These are phyloP conservation scores for Trichosphaerium sp. DNA, from an alignment of 78 protist species.

Conservation along the genomic window DNA sequence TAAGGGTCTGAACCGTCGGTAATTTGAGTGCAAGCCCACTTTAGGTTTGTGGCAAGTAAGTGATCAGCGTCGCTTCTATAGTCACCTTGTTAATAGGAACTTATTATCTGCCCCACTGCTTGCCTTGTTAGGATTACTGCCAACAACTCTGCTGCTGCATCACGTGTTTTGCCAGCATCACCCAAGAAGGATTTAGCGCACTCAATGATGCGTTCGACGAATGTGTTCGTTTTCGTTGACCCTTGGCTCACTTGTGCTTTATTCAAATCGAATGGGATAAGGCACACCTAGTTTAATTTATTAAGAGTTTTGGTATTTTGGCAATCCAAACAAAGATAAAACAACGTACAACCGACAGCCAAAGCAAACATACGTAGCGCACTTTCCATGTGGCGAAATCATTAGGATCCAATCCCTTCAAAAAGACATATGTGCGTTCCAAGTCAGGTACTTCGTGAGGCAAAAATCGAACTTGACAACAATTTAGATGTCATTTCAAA, in stretches of 20 bases:
- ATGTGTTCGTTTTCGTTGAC: constrained; percentile 1
- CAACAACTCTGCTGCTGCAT: constrained; percentile 47
- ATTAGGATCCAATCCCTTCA: neutral
- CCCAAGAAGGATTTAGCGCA: neutral
- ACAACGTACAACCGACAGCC: constrained; percentile 88
- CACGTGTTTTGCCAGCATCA: constrained; percentile 35
- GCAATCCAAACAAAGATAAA: too few relatives aligned
- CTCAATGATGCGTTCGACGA: constrained; percentile 3
- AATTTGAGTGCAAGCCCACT: neutral
- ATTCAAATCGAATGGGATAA: constrained; percentile 75
- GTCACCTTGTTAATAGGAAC: neutral
- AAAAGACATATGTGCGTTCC: neutral
- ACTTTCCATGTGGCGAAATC: constrained; percentile 59
- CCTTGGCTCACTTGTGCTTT: neutral
- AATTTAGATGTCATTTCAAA: too few relatives aligned
- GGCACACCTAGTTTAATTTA: too few relatives aligned
- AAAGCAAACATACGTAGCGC: constrained; percentile 69
- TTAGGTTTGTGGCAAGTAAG: constrained; percentile 44
- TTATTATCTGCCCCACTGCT: neutral
- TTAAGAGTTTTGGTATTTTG: too few relatives aligned
- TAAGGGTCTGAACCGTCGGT: neutral
- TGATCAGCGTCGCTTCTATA: too few relatives aligned
- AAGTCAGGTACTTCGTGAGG: constrained; percentile 34
- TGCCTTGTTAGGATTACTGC: constrained; percentile 33
- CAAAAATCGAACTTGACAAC: constrained; percentile 16